Evolutionary conservation across 2,329 filamentous ascomycete species (phyloP).

Genomic region (Exophiala aquamarina): DNA sequence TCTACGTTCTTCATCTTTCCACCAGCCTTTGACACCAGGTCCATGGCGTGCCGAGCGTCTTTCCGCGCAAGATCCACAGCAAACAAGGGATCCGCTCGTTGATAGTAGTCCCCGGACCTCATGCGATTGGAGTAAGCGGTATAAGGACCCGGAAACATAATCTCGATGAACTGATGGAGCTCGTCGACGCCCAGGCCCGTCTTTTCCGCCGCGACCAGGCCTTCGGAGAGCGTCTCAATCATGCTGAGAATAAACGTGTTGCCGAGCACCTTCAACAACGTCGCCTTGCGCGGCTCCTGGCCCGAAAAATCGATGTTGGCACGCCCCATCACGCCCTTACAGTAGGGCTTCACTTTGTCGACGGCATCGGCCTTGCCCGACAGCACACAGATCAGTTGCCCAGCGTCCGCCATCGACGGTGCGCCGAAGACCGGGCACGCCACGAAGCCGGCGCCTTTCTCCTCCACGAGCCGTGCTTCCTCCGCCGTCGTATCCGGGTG

Average conservation of each 20-base stretch:
- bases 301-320: slow-evolving; percentile 69
- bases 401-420: slow-evolving; percentile 56
- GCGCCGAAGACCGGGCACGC: slow-evolving; percentile 60
- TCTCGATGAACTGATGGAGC: slow-evolving; percentile 69
- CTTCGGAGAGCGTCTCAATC: slow-evolving; percentile 76
- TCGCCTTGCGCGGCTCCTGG: slow-evolving; percentile 67
- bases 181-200: slow-evolving; percentile 69
- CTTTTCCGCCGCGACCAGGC: slow-evolving; percentile 77
- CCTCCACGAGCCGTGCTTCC: slow-evolving; percentile 58
- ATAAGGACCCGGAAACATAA: slow-evolving; percentile 74
- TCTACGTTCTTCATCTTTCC: slow-evolving; percentile 64
- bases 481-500: slow-evolving; percentile 77
- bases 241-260: slow-evolving; percentile 86
- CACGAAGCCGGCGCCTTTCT: slow-evolving; percentile 69
- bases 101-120: slow-evolving; percentile 72
- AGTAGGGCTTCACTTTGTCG: slow-evolving; percentile 66
- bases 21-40: slow-evolving; percentile 63
- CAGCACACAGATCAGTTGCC: slow-evolving; percentile 70
- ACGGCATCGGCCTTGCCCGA: slow-evolving; percentile 64
- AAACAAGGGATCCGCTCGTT: slow-evolving; percentile 75
- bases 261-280: slow-evolving; percentile 76
- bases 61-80: slow-evolving; percentile 79
- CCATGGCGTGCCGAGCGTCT: slow-evolving; percentile 73
- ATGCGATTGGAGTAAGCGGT: slow-evolving; percentile 73
- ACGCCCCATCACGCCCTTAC: slow-evolving; percentile 69